phyloP scores from a whole-genome alignment of 805 yeast species.

The Saccharomycopsis fodiens region DNA sequence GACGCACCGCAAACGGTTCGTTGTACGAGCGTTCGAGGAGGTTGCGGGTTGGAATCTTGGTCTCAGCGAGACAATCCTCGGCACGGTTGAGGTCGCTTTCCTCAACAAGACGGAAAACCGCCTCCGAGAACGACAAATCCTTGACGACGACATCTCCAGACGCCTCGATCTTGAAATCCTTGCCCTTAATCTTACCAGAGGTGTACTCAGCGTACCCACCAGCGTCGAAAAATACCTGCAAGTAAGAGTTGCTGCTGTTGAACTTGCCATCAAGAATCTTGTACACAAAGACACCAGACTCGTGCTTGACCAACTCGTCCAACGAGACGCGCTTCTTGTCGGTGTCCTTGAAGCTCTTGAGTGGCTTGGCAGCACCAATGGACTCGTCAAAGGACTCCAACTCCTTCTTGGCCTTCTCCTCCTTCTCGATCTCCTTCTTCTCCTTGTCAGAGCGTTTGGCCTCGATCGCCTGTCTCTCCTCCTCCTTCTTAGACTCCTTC shows the following conservation, averaged over 20 bases:
- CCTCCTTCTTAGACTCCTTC: slow-evolving; percentile 32
- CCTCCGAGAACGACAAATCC: slow-evolving; percentile 68
- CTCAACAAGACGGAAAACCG: slow-evolving; percentile 54
- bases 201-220: slow-evolving; percentile 57
- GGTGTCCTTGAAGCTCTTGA: slow-evolving; percentile 25
- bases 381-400: slow-evolving; percentile 31
- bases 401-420: slow-evolving; percentile 25
- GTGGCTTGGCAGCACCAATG: slow-evolving; percentile 24
- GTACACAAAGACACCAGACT: slow-evolving; percentile 71
- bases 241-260: slow-evolving; percentile 47
- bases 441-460: slow-evolving; percentile 23
- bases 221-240: slow-evolving; percentile 75
- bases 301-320: slow-evolving; percentile 47
- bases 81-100: slow-evolving; percentile 46
- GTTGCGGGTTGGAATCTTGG: slow-evolving; percentile 57
- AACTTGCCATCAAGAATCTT: slow-evolving; percentile 55
- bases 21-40: slow-evolving; percentile 59
- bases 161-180: slow-evolving; percentile 32
- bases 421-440: slow-evolving; percentile 26
- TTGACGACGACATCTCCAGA: slow-evolving; percentile 72
- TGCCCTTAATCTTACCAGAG: slow-evolving; percentile 40
- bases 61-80: slow-evolving; percentile 52
- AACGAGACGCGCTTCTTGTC: slow-evolving; percentile 46
- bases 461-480: slow-evolving; percentile 30
- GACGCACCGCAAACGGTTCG: slow-evolving; percentile 47